A percentile compares a stretch with the other conserved stretches of the same genome.
Conservation (phyloP, 129 eudicot genomes). For the Centaurea solstitialis region DNA sequence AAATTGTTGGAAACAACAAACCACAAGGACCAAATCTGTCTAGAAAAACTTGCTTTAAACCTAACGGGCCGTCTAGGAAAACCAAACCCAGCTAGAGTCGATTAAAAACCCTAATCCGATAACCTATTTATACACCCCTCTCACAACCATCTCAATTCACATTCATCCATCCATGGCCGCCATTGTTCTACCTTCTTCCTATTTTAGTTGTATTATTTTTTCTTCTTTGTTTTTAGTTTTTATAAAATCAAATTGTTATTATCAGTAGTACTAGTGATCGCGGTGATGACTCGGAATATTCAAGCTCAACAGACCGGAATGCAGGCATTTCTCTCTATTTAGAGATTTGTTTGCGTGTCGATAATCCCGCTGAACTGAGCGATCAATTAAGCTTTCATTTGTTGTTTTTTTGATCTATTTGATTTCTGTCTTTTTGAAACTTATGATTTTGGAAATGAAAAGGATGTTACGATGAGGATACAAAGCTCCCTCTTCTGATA, state of each 20-base stretch:
- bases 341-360: slow-evolving; percentile 60
- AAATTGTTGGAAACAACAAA: background rate
- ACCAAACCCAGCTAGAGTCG: background rate
- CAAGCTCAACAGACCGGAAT: slow-evolving; percentile 83
- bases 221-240: background rate
- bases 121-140: slow-evolving; percentile 16
- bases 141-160: background rate
- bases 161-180: background rate
- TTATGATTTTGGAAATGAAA: background rate
- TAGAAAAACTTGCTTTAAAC: too few species aligned
- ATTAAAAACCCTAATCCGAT: slow-evolving; percentile 18
- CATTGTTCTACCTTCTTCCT: background rate
- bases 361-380: slow-evolving; percentile 85
- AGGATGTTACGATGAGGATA: slow-evolving; percentile 48
- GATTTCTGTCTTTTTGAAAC: background rate
- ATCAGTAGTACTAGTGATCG: slow-evolving; percentile 16
- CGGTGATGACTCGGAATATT: slow-evolving; percentile 59
- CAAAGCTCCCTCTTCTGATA: slow-evolving; percentile 62
- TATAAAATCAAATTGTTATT: background rate
- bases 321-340: slow-evolving; percentile 43
- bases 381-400: slow-evolving; percentile 1
- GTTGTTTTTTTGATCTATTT: background rate
- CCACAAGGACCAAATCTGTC: background rate
- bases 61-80: slow-evolving; percentile 12
- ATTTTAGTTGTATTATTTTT: background rate